phyloP scores from a whole-genome alignment of 2,329 filamentous ascomycete genomes.

The Cryphonectria carpinicola region DNA sequence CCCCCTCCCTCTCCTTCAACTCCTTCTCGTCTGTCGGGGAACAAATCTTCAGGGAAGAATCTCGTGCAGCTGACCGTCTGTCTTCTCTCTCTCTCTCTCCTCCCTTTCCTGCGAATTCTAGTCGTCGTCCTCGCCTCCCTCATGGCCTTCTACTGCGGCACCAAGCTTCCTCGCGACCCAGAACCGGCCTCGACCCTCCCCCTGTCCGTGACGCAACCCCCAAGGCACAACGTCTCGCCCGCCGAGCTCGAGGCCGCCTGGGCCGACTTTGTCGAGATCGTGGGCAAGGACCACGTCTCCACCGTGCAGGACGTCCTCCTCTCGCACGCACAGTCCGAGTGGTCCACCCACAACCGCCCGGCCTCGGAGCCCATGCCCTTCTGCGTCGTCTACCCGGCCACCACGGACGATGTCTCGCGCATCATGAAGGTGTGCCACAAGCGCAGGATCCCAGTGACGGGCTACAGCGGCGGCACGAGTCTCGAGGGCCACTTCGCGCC shows the following conservation, averaged over 20 bases:
- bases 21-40: not conserved
- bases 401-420: conserved; percentile 80
- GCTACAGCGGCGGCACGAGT: conserved; percentile 86
- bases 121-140: conserved; percentile 57
- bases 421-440: conserved; percentile 88
- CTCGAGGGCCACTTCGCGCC: conserved; percentile 88
- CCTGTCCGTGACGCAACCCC: conserved; percentile 53
- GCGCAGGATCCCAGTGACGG: conserved; percentile 81
- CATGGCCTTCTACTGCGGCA: conserved; percentile 63
- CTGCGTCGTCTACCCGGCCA: conserved; percentile 40
- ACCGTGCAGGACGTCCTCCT: conserved; percentile 59
- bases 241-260: conserved; percentile 71
- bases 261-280: conserved; percentile 68
- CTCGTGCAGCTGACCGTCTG: not conserved
- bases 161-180: conserved; percentile 53
- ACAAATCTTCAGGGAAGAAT: not conserved
- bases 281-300: conserved; percentile 68
- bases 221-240: conserved; percentile 61
- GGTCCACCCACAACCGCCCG: conserved; percentile 53
- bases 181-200: conserved; percentile 63
- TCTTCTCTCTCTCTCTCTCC: not conserved
- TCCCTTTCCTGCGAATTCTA: conserved; percentile 33
- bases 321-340: conserved; percentile 62
- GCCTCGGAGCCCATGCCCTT: conserved; percentile 21
- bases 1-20: too few relatives aligned